phyloP scores from a whole-genome alignment of 441 rosid genomes.

The Pelargonium australe region DNA sequence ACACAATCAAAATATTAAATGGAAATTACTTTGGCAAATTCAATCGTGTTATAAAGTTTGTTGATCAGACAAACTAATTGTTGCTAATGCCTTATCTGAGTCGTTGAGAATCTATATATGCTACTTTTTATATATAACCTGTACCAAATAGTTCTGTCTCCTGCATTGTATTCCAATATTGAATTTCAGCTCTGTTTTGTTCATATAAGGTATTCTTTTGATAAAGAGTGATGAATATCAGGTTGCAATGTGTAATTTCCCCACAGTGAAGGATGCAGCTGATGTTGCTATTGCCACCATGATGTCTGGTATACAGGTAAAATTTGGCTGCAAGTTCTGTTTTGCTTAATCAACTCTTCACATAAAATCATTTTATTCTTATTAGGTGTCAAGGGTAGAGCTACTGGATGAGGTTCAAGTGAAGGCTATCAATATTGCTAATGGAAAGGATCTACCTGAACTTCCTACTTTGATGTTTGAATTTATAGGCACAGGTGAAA shows the following conservation, averaged over 20 bases:
- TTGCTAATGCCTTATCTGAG: not conserved
- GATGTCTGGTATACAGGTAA: conserved; percentile 82
- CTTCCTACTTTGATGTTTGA: conserved; percentile 91
- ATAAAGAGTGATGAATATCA: conserved; percentile 26
- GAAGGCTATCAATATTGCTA: conserved; percentile 77
- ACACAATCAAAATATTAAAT: not conserved
- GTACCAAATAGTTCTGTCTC: not conserved
- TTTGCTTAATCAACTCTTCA: conserved; percentile 15
- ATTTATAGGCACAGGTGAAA: conserved; percentile 77
- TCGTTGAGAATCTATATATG: not conserved
- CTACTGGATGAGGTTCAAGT: conserved; percentile 83
- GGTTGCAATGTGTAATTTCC: conserved; percentile 95
- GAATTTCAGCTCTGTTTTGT: too few relatives aligned
- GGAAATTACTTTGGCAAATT: not conserved
- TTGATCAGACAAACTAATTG: not conserved
- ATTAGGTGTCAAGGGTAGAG: conserved; percentile 83
- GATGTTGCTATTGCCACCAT: conserved; percentile 88
- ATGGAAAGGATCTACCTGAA: conserved; percentile 73
- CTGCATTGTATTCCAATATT: too few relatives aligned
- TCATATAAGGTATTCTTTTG: not conserved
- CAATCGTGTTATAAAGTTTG: not conserved
- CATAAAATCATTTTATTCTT: conserved; percentile 17
- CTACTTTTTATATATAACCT: not conserved
- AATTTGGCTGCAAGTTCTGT: conserved; percentile 21
- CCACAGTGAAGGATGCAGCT: conserved; percentile 89